A percentile compares a stretch with the other conserved stretches of the same genome.
These are phyloP conservation scores for Lactarius deliciosus DNA, from an alignment of 768 basidiomycete species.

Conservation along the genomic window DNA sequence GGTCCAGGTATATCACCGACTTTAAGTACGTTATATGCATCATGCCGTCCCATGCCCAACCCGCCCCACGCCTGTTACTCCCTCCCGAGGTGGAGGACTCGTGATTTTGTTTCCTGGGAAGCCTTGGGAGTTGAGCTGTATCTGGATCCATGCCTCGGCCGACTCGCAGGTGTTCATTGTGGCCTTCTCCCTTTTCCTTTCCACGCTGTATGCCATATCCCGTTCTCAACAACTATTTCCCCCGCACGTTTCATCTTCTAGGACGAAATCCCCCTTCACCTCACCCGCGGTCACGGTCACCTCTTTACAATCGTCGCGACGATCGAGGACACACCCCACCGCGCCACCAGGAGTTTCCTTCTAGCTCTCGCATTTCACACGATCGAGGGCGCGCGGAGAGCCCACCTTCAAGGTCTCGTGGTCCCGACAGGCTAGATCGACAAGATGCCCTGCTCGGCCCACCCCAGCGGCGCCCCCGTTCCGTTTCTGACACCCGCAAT, in stretches of 20 bases:
- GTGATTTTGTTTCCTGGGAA: conserved; percentile 26
- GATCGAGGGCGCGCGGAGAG: conserved; percentile 23
- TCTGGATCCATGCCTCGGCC: conserved; percentile 26
- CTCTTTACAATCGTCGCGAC: conserved; percentile 22
- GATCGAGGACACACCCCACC: conserved; percentile 23
- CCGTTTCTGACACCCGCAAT: conserved; percentile 19
- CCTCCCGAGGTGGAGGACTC: conserved; percentile 29
- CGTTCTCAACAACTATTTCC: conserved; percentile 30
- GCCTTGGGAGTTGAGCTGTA: conserved; percentile 31
- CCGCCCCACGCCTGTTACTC: conserved; percentile 18
- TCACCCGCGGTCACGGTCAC: conserved; percentile 23
- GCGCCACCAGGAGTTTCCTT: conserved; percentile 21
- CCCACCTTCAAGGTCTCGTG: conserved; percentile 22
- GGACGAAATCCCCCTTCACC: conserved; percentile 30
- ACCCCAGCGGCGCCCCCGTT: conserved; percentile 26
- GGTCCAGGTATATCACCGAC: conserved; percentile 29
- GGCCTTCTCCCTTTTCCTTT: conserved; percentile 30
- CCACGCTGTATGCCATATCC: conserved; percentile 22
- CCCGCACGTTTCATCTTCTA: conserved; percentile 30
- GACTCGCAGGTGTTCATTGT: conserved; percentile 29
- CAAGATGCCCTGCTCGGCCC: conserved; percentile 22
- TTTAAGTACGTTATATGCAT: conserved; percentile 33
- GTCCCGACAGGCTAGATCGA: conserved; percentile 9
- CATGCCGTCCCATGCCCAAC: conserved; percentile 28
- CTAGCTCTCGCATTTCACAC: conserved; percentile 14